A percentile compares a stretch with the other conserved stretches of the same genome.
phyloP scores from a whole-genome alignment of 306 rosid genomes.

The Senna siamea region DNA sequence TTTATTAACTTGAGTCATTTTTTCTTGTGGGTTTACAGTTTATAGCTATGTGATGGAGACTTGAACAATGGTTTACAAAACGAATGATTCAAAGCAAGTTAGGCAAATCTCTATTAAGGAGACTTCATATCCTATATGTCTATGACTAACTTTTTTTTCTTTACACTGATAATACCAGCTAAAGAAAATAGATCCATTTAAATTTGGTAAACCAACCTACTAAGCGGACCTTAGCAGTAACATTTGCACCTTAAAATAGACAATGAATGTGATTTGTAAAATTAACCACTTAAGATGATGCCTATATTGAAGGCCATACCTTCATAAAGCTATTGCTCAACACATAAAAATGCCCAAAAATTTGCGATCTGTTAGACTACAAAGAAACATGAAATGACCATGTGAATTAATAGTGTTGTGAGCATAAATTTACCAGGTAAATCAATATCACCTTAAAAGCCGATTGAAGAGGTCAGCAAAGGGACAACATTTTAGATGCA shows the following conservation, averaged over 20 bases:
- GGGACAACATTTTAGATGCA: constrained; percentile 77
- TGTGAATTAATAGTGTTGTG: constrained; percentile 17
- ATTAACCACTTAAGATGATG: constrained; percentile 31
- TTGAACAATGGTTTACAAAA: constrained; percentile 7
- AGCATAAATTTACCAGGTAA: constrained; percentile 35
- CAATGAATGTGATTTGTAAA: constrained; percentile 12
- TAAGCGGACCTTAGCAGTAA: constrained; percentile 17
- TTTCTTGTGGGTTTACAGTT: constrained; percentile 8
- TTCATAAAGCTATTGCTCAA: constrained; percentile 81
- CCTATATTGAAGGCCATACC: constrained; percentile 52
- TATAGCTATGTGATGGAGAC: constrained; percentile 26
- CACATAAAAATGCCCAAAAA: constrained; percentile 82
- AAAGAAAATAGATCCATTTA: not conserved
- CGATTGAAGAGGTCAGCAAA: constrained; percentile 79
- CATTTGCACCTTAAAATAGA: constrained; percentile 32
- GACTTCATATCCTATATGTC: constrained; percentile 13
- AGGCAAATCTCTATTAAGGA: constrained; percentile 13
- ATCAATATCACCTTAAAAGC: constrained; percentile 76
- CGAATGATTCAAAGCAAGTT: constrained; percentile 4
- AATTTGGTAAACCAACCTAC: constrained; percentile 18
- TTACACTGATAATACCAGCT: constrained; percentile 19
- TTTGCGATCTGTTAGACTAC: constrained; percentile 82
- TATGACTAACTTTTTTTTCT: not conserved
- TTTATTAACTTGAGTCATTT: not conserved
- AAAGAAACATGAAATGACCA: constrained; percentile 43